These are phyloP conservation scores for Chalciporus sp. DNA, from an alignment of 1,284 basidiomycete genomes.

Conservation along the genomic window DNA sequence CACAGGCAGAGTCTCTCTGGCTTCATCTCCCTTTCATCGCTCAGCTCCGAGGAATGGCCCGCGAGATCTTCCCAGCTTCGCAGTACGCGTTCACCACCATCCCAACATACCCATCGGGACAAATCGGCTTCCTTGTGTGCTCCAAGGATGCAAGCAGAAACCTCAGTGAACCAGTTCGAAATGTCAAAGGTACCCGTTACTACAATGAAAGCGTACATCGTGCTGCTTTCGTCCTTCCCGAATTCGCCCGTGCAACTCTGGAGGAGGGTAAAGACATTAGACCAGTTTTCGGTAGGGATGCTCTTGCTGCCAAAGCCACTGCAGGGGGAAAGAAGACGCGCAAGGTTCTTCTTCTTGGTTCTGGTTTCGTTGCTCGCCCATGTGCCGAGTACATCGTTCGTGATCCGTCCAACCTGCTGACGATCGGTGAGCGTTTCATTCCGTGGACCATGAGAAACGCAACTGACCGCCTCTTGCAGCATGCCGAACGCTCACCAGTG, in stretches of 20 bases:
- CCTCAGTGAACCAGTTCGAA: slow-evolving; percentile 70
- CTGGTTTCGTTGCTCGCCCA: slow-evolving; percentile 93
- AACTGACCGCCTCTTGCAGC: slow-evolving; percentile 45
- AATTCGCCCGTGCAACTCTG: slow-evolving; percentile 82
- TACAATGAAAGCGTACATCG: slow-evolving; percentile 87
- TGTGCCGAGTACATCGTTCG: slow-evolving; percentile 93
- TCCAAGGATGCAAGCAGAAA: slow-evolving; percentile 77
- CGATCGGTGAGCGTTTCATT: slow-evolving; percentile 58
- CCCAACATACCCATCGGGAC: slow-evolving; percentile 96
- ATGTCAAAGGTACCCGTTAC: slow-evolving; percentile 77
- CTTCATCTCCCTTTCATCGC: slow-evolving; percentile 90
- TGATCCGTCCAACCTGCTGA: slow-evolving; percentile 82
- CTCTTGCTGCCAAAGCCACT: slow-evolving; percentile 32
- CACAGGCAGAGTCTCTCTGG: slow-evolving; percentile 97
- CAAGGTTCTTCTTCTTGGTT: slow-evolving; percentile 91
- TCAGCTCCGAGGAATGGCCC: slow-evolving; percentile 75
- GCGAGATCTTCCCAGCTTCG: slow-evolving; percentile 79
- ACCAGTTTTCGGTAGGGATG: slow-evolving; percentile 66
- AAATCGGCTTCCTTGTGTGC: slow-evolving; percentile 95
- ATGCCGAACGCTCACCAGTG: slow-evolving; percentile 82
- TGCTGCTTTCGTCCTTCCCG: slow-evolving; percentile 88
- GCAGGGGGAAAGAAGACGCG: slow-evolving; percentile 25
- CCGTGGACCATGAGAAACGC: slow-evolving; percentile 1
- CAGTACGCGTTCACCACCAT: slow-evolving; percentile 98
- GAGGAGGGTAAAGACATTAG: slow-evolving; percentile 72